These are phyloP conservation scores for Ophiorrhiza pumila DNA, from an alignment of 257 asterid genomes.

Conservation along the genomic window DNA sequence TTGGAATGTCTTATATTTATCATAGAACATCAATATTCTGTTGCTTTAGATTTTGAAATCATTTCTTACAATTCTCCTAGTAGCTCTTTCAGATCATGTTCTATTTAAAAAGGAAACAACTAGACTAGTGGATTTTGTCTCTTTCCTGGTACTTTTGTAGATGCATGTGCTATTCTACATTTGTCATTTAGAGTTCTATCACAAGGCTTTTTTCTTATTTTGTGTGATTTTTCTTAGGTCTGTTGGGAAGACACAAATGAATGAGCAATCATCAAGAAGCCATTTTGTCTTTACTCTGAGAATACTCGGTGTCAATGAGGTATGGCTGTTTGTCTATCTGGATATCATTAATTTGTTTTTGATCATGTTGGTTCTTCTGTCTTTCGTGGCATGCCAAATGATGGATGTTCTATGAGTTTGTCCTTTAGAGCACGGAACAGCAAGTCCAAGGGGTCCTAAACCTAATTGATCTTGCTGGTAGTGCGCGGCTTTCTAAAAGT, in stretches of 20 bases:
- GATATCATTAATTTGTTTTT: background rate
- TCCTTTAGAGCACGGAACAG: constrained; percentile 72
- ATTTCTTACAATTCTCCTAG: background rate
- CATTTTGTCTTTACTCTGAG: constrained; percentile 87
- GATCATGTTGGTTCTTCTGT: background rate
- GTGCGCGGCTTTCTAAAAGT: constrained; percentile 95
- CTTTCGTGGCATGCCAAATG: background rate
- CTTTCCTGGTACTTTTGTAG: no score
- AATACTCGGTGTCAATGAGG: constrained; percentile 84
- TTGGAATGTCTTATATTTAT: background rate
- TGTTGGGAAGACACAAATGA: constrained; percentile 93
- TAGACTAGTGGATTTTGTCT: no score
- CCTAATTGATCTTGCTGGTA: constrained; percentile 95
- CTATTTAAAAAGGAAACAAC: no score
- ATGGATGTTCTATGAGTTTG: background rate
- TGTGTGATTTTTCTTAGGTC: constrained; percentile 46
- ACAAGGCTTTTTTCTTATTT: background rate
- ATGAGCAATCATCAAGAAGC: constrained; percentile 90
- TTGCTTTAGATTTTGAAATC: background rate
- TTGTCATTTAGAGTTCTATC: background rate
- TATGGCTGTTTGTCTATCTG: constrained; percentile 20
- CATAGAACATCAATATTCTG: background rate
- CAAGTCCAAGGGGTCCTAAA: constrained; percentile 91
- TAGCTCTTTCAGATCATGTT: background rate
- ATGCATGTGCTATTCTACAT: background rate